Conservation (phyloP, 257 asterid species). For the Anisodus tanguticus region DNA sequence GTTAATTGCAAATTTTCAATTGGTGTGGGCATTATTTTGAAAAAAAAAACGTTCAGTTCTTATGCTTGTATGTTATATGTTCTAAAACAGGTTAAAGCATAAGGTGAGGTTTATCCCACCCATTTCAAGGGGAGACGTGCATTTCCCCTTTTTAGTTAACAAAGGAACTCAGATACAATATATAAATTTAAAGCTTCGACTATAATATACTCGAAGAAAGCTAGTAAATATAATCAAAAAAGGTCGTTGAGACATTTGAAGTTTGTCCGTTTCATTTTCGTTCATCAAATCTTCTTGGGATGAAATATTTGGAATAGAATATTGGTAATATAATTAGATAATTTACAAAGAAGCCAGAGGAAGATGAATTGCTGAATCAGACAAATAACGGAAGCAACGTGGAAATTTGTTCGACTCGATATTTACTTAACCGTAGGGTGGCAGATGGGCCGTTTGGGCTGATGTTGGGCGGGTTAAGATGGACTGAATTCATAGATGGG, state of each 20-base stretch:
- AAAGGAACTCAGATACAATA: background rate
- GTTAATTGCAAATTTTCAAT: too few relatives aligned
- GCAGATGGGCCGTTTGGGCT: too few relatives aligned
- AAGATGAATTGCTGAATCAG: background rate
- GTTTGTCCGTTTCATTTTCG: background rate
- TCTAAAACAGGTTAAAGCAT: too few relatives aligned
- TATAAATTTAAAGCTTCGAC: background rate
- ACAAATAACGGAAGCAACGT: conserved; percentile 4
- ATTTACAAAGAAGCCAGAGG: background rate
- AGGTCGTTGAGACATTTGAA: background rate
- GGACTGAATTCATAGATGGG: too few relatives aligned
- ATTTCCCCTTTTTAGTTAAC: too few relatives aligned
- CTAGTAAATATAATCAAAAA: background rate
- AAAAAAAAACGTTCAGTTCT: too few relatives aligned
- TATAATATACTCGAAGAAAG: background rate
- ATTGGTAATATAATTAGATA: background rate
- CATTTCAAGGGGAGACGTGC: too few relatives aligned
- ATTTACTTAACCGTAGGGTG: too few relatives aligned
- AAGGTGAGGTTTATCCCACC: too few relatives aligned
- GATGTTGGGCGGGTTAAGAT: too few relatives aligned
- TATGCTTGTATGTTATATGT: too few relatives aligned
- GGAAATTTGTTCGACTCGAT: background rate
- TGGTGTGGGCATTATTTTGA: too few relatives aligned
- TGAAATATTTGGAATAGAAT: background rate
- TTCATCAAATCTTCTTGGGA: background rate